Evolutionary conservation across 306 rosid species (phyloP).

Genomic region (Trichosanthes cucumerina): DNA sequence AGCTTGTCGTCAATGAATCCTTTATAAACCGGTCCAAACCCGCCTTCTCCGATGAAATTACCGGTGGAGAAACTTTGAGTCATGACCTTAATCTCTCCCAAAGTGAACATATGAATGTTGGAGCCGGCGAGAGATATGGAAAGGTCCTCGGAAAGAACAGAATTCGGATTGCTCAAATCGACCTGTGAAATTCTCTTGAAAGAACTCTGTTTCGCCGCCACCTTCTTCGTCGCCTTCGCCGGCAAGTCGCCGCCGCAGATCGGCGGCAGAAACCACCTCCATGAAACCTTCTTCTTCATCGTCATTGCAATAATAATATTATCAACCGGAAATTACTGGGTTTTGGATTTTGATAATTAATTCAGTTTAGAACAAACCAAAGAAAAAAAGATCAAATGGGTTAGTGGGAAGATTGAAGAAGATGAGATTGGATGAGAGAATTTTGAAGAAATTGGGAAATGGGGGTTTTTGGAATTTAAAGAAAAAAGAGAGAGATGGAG

Average conservation of each 20-base stretch:
- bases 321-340: neutral
- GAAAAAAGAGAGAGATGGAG: neutral
- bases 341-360: neutral
- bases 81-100: conserved; percentile 71
- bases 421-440: neutral
- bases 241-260: conserved; percentile 24
- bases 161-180: conserved; percentile 66
- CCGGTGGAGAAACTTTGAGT: conserved; percentile 61
- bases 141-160: conserved; percentile 54
- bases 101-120: conserved; percentile 50
- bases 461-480: neutral
- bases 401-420: neutral
- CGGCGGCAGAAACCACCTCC: conserved; percentile 37
- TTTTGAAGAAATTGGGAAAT: neutral
- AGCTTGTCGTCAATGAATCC: conserved; percentile 90
- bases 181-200: conserved; percentile 44
- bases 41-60: conserved; percentile 86
- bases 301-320: neutral
- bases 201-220: conserved; percentile 36
- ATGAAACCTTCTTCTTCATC: conserved; percentile 14
- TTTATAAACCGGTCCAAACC: conserved; percentile 94
- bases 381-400: neutral
- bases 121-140: conserved; percentile 79
- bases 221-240: conserved; percentile 28
- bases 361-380: neutral